Percentiles rank a stretch among this genome's conserved stretches.
These are phyloP conservation scores for Pneumocystis sp. DNA, from an alignment of 1,139 yeast genomes.

Conservation along the genomic window DNA sequence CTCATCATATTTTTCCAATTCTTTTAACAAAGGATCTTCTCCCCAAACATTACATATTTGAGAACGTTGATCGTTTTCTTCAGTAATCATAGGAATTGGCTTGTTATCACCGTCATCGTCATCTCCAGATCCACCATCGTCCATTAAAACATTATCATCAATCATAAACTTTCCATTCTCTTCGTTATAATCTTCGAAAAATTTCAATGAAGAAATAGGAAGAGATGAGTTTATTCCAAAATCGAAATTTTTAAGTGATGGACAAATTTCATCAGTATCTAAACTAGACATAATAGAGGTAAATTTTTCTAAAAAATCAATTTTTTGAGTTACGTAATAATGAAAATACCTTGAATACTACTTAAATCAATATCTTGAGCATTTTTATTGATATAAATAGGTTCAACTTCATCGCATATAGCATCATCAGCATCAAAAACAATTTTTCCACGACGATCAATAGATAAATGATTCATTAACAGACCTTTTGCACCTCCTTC, in stretches of 20 bases:
- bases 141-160: constrained; percentile 4
- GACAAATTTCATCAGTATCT: constrained; percentile 18
- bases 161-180: constrained; percentile 1
- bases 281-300: constrained; percentile 3
- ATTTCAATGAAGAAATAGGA: background rate
- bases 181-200: background rate
- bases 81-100: background rate
- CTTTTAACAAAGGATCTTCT: background rate
- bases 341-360: constrained; percentile 5
- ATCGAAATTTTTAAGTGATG: constrained; percentile 31
- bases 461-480: constrained; percentile 51
- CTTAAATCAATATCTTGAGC: constrained; percentile 1
- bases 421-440: constrained; percentile 37
- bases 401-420: constrained; percentile 4
- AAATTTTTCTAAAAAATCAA: constrained; percentile 17
- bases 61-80: constrained; percentile 6
- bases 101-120: background rate
- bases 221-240: constrained; percentile 7
- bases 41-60: constrained; percentile 15
- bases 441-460: constrained; percentile 46
- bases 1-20: background rate
- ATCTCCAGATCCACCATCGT: background rate
- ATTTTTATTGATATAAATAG: constrained; percentile 2
- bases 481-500: constrained; percentile 90
- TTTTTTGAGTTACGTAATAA: constrained; percentile 7